Evolutionary conservation across 2,329 filamentous ascomycete genomes (phyloP), one percentile per base, ranked within the genome.

Genomic region (Exophiala spinifera): DNA sequence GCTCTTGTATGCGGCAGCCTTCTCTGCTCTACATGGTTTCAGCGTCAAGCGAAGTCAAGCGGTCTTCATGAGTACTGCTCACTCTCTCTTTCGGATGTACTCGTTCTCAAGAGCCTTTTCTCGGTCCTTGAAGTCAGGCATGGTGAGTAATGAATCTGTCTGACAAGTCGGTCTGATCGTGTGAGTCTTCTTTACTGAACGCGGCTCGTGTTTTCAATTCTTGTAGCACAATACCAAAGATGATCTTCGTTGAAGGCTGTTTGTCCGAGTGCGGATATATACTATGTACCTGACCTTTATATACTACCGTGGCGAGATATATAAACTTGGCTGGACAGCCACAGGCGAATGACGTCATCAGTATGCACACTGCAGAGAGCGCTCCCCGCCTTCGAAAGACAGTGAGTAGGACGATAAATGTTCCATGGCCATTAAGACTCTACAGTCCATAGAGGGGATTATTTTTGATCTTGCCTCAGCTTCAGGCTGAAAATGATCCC

Each of bases 31-130:
- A 21, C n/a, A 25, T 28, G 21, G 8, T 20, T 23, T 28, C 14
- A 10, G 5, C 20, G 10, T 44, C 20, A 44, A 11, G 8, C n/a
- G 8, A 28, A 8, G 11, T 8, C 19, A 23, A 7, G 8, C 4
- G 19, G 20, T n/a, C 6, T 8, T 15, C 10, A 15, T 14, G 14
- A 21, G n/a, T 19, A 14, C 11, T 13, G 23, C 42, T 28, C 42
- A 44, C 42, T 44, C 42, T 44, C 42, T 20, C 42, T 44, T 44
- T 2, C 42, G 42, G n/a, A 44, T 44, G 20, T 44, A 44, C 20
- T 44, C 42, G 13, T 44, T 44, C 42, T 44, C 42, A 20, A 44
- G 5, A 4, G 21, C 42, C n/a, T 44, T 23, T 25, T 44, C 42
- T 21, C 42, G 42, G 15, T 44, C 42, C 20, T 44, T 21, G 20